A percentile compares a stretch with the other conserved stretches of the same genome.
Conservation (phyloP, 176 grass and related monocot genomes). For the Triticum urartu region DNA sequence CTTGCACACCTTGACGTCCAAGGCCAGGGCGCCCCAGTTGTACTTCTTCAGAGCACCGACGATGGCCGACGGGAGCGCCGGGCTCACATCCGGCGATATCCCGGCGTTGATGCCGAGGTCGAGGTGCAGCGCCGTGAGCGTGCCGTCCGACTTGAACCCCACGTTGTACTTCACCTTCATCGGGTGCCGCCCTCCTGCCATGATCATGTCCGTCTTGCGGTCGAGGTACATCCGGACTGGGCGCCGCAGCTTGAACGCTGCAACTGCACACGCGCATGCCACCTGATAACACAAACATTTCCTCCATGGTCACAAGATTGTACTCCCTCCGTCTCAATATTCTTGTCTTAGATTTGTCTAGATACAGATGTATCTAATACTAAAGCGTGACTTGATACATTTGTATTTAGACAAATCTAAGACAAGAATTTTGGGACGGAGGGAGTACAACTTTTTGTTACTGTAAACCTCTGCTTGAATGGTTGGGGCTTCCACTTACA, state of each 20-base stretch:
- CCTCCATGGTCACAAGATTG: not conserved
- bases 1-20: conserved; percentile 72
- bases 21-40: conserved; percentile 70
- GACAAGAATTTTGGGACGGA: no score
- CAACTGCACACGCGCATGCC: conserved; percentile 60
- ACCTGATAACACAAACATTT: conserved; percentile 24
- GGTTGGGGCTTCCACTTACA: conserved; percentile 13
- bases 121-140: conserved; percentile 60
- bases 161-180: conserved; percentile 66
- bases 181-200: conserved; percentile 72
- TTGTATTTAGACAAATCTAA: no score
- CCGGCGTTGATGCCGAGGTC: conserved; percentile 58
- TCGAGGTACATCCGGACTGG: conserved; percentile 81
- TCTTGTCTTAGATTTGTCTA: no score
- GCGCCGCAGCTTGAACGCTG: conserved; percentile 58
- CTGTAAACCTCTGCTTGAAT: not conserved
- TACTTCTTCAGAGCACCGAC: conserved; percentile 71
- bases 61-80: not conserved
- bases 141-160: conserved; percentile 83
- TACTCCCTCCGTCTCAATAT: no score
- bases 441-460: not conserved
- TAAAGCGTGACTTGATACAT: no score
- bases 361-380: no score
- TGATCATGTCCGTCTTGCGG: conserved; percentile 79
- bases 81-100: conserved; percentile 58